Percentiles rank a stretch among this genome's conserved stretches.
phyloP scores from a whole-genome alignment of 148 eudicot genomes.

The Vaccinium vitisidaea region DNA sequence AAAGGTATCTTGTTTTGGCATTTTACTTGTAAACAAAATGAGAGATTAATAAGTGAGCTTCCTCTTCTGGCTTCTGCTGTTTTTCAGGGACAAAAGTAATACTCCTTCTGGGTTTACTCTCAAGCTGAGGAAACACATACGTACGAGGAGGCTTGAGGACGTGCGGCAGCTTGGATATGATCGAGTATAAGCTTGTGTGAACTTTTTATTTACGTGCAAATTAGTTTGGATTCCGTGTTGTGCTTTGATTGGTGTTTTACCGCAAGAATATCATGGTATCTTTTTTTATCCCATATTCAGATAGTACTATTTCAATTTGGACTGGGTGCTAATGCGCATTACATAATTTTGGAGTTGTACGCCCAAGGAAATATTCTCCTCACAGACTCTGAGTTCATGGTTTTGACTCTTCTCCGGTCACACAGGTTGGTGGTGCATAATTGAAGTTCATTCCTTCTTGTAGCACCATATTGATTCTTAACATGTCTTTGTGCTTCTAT shows the following conservation, averaged over 20 bases:
- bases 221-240: slow-evolving; percentile 3
- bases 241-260: slow-evolving; percentile 7
- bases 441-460: not conserved
- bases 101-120: slow-evolving; percentile 96
- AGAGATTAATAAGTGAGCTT: not conserved
- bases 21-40: not conserved
- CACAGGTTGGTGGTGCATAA: slow-evolving; percentile 64
- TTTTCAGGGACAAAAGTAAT: slow-evolving; percentile 86
- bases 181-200: slow-evolving; percentile 46
- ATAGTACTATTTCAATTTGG: slow-evolving; percentile 94
- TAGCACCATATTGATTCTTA: not conserved
- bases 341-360: slow-evolving; percentile 86
- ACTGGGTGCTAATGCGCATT: slow-evolving; percentile 79
- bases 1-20: not conserved
- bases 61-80: not conserved
- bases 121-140: slow-evolving; percentile 93
- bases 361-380: slow-evolving; percentile 97
- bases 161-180: slow-evolving; percentile 98
- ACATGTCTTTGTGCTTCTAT: not conserved
- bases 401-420: slow-evolving; percentile 94
- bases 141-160: slow-evolving; percentile 94
- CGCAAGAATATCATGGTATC: not conserved
- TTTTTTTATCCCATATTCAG: slow-evolving; percentile 33
- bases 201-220: not conserved
- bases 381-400: slow-evolving; percentile 79